These are phyloP conservation scores for Dryas integrifolia DNA, from an alignment of 331 rosid genomes.

Conservation along the genomic window DNA sequence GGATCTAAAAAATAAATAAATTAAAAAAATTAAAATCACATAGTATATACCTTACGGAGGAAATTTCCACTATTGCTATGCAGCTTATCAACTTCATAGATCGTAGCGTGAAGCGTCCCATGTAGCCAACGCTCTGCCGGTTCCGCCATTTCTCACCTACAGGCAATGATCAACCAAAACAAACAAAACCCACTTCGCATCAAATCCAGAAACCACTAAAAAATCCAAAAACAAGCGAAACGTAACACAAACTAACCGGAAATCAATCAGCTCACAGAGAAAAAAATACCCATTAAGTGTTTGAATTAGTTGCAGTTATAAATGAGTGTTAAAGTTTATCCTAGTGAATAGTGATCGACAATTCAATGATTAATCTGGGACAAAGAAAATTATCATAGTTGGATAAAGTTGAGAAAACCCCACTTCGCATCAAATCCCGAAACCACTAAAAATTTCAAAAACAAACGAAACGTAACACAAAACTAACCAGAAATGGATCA, in stretches of 20 bases:
- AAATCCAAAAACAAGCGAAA: background rate
- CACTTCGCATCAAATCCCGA: no score
- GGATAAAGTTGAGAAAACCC: background rate
- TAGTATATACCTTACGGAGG: slow-evolving; percentile 49
- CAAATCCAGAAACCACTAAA: slow-evolving; percentile 26
- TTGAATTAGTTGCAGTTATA: background rate
- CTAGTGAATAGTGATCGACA: background rate
- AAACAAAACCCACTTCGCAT: slow-evolving; percentile 28
- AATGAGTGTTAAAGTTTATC: background rate
- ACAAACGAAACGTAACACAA: background rate
- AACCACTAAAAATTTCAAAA: no score
- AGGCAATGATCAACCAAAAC: slow-evolving; percentile 22
- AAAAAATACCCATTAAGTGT: background rate
- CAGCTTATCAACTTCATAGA: slow-evolving; percentile 74
- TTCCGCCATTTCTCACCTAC: slow-evolving; percentile 78
- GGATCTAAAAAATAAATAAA: slow-evolving; percentile 16
- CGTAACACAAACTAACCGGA: slow-evolving; percentile 1
- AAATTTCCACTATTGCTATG: slow-evolving; percentile 47
- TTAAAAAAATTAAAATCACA: background rate
- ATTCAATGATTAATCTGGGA: background rate
- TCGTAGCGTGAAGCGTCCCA: slow-evolving; percentile 86
- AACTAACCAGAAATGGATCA: slow-evolving; percentile 9
- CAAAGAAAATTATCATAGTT: background rate
- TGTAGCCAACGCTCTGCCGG: slow-evolving; percentile 72
- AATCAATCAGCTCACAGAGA: slow-evolving; percentile 2